A percentile compares a stretch with the other conserved stretches of the same genome.
These are phyloP conservation scores for Dillenia suffruticosa DNA, from an alignment of 164 flowering plant genomes.

Conservation along the genomic window DNA sequence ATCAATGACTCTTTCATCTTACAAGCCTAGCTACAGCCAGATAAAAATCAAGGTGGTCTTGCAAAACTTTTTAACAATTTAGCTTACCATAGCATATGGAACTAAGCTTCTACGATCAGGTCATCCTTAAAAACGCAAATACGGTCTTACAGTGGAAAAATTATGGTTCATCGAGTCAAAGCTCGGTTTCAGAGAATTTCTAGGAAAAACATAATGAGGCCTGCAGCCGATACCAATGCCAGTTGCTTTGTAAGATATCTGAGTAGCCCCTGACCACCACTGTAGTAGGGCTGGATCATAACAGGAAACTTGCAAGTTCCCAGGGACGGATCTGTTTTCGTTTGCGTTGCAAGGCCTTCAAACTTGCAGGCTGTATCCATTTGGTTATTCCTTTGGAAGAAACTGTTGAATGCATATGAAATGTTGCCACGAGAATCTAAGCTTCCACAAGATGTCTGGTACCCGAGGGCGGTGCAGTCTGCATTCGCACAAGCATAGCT, in stretches of 20 bases:
- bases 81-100: too few species aligned
- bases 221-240: constrained; percentile 4
- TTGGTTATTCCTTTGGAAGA: constrained; percentile 70
- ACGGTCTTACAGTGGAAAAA: too few species aligned
- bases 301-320: constrained; percentile 49
- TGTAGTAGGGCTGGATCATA: constrained; percentile 55
- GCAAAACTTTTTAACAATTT: too few species aligned
- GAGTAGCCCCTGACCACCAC: constrained; percentile 19
- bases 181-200: too few species aligned
- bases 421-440: constrained; percentile 68
- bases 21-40: too few species aligned
- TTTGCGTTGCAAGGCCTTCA: constrained; percentile 37
- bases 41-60: too few species aligned
- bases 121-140: too few species aligned
- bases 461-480: constrained; percentile 85
- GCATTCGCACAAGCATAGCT: constrained; percentile 71
- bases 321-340: constrained; percentile 51
- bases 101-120: too few species aligned
- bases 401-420: constrained; percentile 84
- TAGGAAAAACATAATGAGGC: too few species aligned
- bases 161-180: too few species aligned
- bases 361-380: constrained; percentile 68
- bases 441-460: constrained; percentile 59
- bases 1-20: too few species aligned
- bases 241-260: constrained; percentile 7